Conservation (phyloP, 2,329 filamentous ascomycete species). For the Phialophora macrospora region DNA sequence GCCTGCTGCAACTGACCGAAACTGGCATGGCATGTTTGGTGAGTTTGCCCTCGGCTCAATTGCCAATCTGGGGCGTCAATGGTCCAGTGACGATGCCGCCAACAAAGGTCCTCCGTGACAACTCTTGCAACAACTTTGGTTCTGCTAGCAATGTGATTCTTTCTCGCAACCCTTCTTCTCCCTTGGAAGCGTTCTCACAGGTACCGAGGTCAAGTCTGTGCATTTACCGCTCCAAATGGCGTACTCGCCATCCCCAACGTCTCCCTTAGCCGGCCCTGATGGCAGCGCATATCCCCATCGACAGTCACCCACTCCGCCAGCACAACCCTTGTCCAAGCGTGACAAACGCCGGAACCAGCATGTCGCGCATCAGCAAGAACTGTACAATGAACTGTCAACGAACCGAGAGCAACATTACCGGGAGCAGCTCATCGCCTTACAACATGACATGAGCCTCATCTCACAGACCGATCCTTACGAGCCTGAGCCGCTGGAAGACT, state of each 20-base stretch:
- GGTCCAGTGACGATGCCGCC: constrained; percentile 4
- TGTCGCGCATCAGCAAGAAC: constrained; percentile 74
- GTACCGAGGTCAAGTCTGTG: background rate
- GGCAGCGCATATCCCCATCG: constrained; percentile 25
- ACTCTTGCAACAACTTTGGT: background rate
- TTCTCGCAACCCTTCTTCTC: background rate
- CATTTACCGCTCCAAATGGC: constrained; percentile 42
- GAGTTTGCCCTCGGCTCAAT: constrained; percentile 1
- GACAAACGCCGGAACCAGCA: constrained; percentile 87
- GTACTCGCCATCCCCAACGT: constrained; percentile 48
- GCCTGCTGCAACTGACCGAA: background rate
- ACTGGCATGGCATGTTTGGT: constrained; percentile 1
- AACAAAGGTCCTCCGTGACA: background rate
- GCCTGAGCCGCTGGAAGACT: constrained; percentile 69
- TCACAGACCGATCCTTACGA: constrained; percentile 82
- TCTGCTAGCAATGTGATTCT: background rate
- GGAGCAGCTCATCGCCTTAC: constrained; percentile 87
- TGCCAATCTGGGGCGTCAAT: background rate
- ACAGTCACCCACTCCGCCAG: constrained; percentile 45
- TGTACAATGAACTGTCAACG: constrained; percentile 76
- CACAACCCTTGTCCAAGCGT: constrained; percentile 71
- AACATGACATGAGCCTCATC: constrained; percentile 85
- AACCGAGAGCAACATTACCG: constrained; percentile 85
- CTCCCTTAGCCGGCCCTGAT: constrained; percentile 41
- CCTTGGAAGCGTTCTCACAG: background rate